Evolutionary conservation across 768 basidiomycete species (phyloP).

Genomic region (Leccinum broughii): DNA sequence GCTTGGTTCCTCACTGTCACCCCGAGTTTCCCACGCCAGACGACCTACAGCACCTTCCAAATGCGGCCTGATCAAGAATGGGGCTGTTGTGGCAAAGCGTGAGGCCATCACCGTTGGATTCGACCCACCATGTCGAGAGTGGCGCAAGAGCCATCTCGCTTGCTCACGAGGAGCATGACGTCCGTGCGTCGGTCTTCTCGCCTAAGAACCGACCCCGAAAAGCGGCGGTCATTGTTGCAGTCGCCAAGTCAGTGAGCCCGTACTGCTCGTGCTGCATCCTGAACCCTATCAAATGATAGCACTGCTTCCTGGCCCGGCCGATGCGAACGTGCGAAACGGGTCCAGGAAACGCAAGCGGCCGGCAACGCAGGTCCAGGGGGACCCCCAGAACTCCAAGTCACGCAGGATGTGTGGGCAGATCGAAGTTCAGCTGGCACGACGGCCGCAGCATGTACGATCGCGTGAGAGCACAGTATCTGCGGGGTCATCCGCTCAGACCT

Average conservation of each 20-base stretch:
- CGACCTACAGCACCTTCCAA: constrained; percentile 35
- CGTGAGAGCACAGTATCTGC: constrained; percentile 2
- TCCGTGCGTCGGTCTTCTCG: constrained; percentile 27
- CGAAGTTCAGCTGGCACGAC: constrained; percentile 3
- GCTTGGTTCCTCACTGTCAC: neutral
- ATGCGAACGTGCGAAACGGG: neutral
- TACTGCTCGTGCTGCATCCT: neutral
- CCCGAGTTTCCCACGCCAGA: constrained; percentile 18
- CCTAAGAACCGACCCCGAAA: constrained; percentile 7
- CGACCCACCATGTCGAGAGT: constrained; percentile 21
- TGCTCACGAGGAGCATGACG: constrained; percentile 29
- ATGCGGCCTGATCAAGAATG: constrained; percentile 19
- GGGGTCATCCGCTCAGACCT: neutral
- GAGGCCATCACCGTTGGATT: constrained; percentile 1
- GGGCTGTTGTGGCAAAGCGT: neutral
- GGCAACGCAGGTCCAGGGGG: neutral
- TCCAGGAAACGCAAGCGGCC: constrained; percentile 15
- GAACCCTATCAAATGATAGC: constrained; percentile 12
- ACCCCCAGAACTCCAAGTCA: constrained; percentile 4
- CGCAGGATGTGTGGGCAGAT: constrained; percentile 18
- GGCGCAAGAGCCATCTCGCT: constrained; percentile 14
- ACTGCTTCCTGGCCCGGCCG: neutral
- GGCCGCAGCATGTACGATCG: neutral
- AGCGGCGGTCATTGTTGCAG: constrained; percentile 1
- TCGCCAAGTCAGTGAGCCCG: constrained; percentile 17